Evolutionary conservation across 1,139 yeast genomes (phyloP).

Genomic region (Geotrichum australiense): DNA sequence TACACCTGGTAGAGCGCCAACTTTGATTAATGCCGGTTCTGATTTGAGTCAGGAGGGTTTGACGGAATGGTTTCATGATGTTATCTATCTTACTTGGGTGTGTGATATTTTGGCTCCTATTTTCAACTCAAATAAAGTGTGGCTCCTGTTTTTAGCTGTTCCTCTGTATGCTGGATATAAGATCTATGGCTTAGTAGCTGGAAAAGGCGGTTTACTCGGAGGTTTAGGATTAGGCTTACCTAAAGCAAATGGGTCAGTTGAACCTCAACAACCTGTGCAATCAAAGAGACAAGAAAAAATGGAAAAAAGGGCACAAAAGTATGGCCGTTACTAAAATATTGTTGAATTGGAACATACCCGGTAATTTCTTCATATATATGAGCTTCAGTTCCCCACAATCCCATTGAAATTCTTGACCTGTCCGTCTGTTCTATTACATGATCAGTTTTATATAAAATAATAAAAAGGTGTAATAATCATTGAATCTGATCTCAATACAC

Average conservation of each 20-base stretch:
- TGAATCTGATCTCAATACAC: too few species aligned
- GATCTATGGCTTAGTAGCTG: conserved; percentile 29
- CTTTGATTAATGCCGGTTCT: conserved; percentile 50
- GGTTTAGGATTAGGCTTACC: conserved; percentile 23
- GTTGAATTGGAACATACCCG: too few species aligned
- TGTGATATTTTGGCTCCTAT: conserved; percentile 50
- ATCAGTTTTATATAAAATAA: too few species aligned
- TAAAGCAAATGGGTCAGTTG: conserved; percentile 16
- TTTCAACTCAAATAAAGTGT: conserved; percentile 53
- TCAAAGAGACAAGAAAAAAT: conserved; percentile 50
- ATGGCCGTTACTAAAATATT: conserved; percentile 1
- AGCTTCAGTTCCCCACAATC: too few species aligned
- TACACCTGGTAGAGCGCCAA: conserved; percentile 3
- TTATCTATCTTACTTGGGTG: conserved; percentile 62
- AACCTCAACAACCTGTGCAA: conserved; percentile 26
- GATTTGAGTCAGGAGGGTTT: conserved; percentile 62
- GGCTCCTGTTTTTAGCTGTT: conserved; percentile 45
- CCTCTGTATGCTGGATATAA: conserved; percentile 55
- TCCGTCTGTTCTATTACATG: too few species aligned
- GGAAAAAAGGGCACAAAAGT: conserved; percentile 35
- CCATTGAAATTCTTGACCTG: too few species aligned
- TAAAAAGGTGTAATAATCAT: too few species aligned
- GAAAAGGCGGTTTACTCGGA: conserved; percentile 19
- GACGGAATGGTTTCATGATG: conserved; percentile 71
- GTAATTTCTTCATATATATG: too few species aligned